Evolutionary conservation across 805 yeast species (phyloP).

Genomic region (Candida michaelii): DNA sequence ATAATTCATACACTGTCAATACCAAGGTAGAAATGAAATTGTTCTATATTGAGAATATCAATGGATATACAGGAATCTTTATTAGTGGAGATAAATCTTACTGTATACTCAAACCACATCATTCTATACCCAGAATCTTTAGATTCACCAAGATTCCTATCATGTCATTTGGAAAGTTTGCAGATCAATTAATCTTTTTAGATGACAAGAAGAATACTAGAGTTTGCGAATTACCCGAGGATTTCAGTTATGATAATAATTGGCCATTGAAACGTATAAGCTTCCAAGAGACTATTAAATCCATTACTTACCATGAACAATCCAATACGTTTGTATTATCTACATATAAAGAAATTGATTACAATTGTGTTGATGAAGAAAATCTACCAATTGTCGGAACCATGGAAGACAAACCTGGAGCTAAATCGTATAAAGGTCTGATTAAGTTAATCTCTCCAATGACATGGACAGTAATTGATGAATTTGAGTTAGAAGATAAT

Average conservation of each 20-base stretch:
- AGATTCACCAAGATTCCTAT: constrained; percentile 65
- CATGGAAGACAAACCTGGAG: constrained; percentile 50
- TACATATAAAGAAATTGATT: constrained; percentile 57
- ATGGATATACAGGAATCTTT: constrained; percentile 60
- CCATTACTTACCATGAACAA: constrained; percentile 66
- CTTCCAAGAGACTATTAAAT: constrained; percentile 63
- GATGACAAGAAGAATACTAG: constrained; percentile 72
- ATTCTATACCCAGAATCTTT: constrained; percentile 63
- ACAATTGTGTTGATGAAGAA: constrained; percentile 71
- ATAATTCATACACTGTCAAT: constrained; percentile 69
- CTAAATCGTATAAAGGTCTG: constrained; percentile 57
- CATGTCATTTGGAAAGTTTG: constrained; percentile 63
- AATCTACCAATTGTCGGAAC: constrained; percentile 61
- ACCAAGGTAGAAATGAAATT: constrained; percentile 68
- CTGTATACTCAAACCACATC: constrained; percentile 61
- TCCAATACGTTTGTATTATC: constrained; percentile 65
- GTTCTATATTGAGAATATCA: constrained; percentile 56
- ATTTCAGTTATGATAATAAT: constrained; percentile 55
- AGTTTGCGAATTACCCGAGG: constrained; percentile 48
- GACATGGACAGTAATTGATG: constrained; percentile 76
- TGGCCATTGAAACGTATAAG: constrained; percentile 55
- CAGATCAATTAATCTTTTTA: constrained; percentile 65
- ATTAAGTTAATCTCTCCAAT: constrained; percentile 68
- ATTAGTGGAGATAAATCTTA: constrained; percentile 76
- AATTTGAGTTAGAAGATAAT: constrained; percentile 61